Evolutionary conservation across 2,329 filamentous ascomycete genomes (phyloP), one percentile per base, ranked within the genome.

Genomic region (Tympanopsis confertula): DNA sequence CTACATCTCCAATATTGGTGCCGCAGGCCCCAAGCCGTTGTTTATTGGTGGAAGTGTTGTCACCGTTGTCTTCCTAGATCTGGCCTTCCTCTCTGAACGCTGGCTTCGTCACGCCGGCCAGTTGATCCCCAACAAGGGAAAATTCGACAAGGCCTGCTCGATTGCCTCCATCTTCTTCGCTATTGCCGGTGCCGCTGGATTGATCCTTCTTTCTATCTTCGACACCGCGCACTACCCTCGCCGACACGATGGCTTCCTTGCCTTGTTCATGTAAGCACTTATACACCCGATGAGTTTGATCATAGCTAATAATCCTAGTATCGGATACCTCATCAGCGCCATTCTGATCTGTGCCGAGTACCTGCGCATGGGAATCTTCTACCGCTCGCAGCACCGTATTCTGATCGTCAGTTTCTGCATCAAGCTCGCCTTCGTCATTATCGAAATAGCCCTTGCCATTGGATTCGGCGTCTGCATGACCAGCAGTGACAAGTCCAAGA

Each of bases 41-140:
- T 81, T 81, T 57, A 74, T 81, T 43, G 62, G 71, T 24, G 74
- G 74, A 42, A 66, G 65, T 45, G 60, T 62, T 0, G 61, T 76
- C 19, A 33, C 30, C 7, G 30, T 33, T 17, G 30, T 33, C 15
- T 33, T 33, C 15, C 15, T 33, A 7, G 30, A 33, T 33, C 15
- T 33, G 7, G 12, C 30, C 10, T 33, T 33, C 30, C 12, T 33
- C 7, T 10, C 30, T 13, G 30, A 33, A 17, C 7, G 30, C 7
- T 33, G 30, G 30, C 30, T 33, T 10, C 30, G 30, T 12, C 30
- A 33, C 15, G 12, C 30, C 7, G 30, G 30, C 10, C 30, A 33
- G 15, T 33, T 33, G 30, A 15, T 33, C 10, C 30, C 30, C 10
- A 33, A 33, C 15, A 33, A 18, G 30, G 30, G 30, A 10, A 7